Evolutionary conservation across 106 monocot species (phyloP).

Genomic region (Acorus calamus): DNA sequence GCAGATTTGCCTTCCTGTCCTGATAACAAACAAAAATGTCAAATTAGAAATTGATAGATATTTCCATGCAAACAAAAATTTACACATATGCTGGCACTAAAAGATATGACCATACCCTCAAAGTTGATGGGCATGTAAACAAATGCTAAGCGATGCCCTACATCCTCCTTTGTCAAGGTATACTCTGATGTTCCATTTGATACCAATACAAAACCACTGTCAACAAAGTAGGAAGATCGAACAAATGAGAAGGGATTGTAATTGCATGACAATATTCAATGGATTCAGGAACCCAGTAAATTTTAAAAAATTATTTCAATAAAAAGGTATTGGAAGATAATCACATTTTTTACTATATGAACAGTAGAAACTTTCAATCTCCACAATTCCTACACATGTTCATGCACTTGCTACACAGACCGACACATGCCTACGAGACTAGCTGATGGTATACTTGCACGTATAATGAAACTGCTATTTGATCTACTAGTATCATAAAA

Average conservation of each 20-base stretch:
- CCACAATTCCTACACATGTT: no score
- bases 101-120: constrained; percentile 45
- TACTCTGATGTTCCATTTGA: constrained; percentile 64
- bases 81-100: neutral
- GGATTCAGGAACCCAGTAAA: no score
- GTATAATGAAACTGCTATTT: no score
- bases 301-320: no score
- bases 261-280: neutral
- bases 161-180: constrained; percentile 69
- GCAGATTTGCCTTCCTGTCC: constrained; percentile 76
- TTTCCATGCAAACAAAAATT: neutral
- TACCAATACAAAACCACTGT: constrained; percentile 49
- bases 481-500: no score
- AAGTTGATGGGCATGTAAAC: constrained; percentile 70
- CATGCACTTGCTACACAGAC: no score
- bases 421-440: no score
- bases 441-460: no score
- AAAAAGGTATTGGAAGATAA: no score
- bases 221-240: neutral
- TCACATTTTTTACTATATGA: no score
- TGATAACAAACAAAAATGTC: constrained; percentile 18
- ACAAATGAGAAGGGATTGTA: neutral
- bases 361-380: no score
- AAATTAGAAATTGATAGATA: neutral
- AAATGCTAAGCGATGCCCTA: constrained; percentile 61